Conservation (phyloP, 129 eudicot species). For the Dittrichia graveolens region DNA sequence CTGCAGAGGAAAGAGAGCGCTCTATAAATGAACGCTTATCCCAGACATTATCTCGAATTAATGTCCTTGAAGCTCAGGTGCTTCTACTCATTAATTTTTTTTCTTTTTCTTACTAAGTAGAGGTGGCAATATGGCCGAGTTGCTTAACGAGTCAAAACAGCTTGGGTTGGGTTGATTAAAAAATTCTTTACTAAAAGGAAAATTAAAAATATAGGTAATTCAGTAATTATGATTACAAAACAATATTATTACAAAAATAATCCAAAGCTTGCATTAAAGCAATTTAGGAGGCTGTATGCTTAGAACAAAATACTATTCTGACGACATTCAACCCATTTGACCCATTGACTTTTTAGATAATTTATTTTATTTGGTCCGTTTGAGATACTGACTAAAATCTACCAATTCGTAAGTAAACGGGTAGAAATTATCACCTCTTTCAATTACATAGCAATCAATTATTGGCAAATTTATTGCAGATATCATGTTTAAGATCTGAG, state of each 20-base stretch:
- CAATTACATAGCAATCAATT: neutral
- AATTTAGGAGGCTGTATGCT: neutral
- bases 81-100: slow-evolving; percentile 18
- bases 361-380: neutral
- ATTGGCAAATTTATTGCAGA: slow-evolving; percentile 46
- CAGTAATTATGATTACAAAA: neutral
- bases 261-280: neutral
- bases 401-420: slow-evolving; percentile 13
- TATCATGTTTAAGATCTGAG: slow-evolving; percentile 84
- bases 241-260: neutral
- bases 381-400: neutral
- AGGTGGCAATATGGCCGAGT: slow-evolving; percentile 16
- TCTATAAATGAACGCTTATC: slow-evolving; percentile 82
- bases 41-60: slow-evolving; percentile 83
- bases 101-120: slow-evolving; percentile 12
- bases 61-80: slow-evolving; percentile 98
- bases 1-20: slow-evolving; percentile 89
- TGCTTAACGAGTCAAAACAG: neutral
- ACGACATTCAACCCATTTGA: slow-evolving; percentile 20
- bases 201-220: neutral
- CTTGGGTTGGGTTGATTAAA: neutral
- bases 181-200: too few relatives aligned
- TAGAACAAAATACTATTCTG: neutral
- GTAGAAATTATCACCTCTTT: slow-evolving; percentile 2
- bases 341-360: neutral